These are phyloP conservation scores for Agaricales sp. DNA, from an alignment of 1,284 basidiomycete genomes.

Conservation along the genomic window DNA sequence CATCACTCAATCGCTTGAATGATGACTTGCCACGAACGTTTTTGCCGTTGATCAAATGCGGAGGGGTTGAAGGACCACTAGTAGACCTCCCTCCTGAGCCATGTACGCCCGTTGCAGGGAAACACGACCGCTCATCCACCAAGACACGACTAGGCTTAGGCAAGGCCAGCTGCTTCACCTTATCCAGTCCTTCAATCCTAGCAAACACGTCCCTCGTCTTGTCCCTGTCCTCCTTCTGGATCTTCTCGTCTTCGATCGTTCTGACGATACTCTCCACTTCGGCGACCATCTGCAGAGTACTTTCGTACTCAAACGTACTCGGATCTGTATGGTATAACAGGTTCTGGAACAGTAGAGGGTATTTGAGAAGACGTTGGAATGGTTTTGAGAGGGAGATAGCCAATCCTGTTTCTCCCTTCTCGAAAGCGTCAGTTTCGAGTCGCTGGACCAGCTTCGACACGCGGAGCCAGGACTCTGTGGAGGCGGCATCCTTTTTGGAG, in stretches of 20 bases:
- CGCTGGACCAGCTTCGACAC: constrained; percentile 61
- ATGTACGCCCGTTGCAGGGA: constrained; percentile 21
- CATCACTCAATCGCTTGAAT: constrained; percentile 79
- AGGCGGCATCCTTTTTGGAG: constrained; percentile 53
- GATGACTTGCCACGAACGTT: constrained; percentile 70
- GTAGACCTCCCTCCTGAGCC: constrained; percentile 15
- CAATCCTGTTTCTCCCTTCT: constrained; percentile 87
- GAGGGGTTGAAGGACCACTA: constrained; percentile 34
- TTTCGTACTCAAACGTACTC: constrained; percentile 94
- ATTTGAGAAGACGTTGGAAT: constrained; percentile 93
- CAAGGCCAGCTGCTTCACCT: constrained; percentile 76
- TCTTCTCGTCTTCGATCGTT: constrained; percentile 96
- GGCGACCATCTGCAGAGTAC: constrained; percentile 91
- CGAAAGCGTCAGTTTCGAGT: constrained; percentile 72
- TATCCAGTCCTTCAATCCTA: constrained; percentile 90
- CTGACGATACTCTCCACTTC: constrained; percentile 94
- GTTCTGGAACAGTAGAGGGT: constrained; percentile 95
- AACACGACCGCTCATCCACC: constrained; percentile 68
- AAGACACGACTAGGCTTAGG: constrained; percentile 85
- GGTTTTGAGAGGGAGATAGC: constrained; percentile 94
- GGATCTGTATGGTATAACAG: constrained; percentile 95
- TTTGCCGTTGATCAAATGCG: constrained; percentile 39
- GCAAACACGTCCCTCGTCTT: constrained; percentile 91
- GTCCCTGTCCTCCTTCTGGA: constrained; percentile 90
- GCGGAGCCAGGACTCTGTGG: constrained; percentile 51